These are phyloP conservation scores for Porphyrellus cyaneotinctus DNA, from an alignment of 768 basidiomycete species.

Conservation along the genomic window DNA sequence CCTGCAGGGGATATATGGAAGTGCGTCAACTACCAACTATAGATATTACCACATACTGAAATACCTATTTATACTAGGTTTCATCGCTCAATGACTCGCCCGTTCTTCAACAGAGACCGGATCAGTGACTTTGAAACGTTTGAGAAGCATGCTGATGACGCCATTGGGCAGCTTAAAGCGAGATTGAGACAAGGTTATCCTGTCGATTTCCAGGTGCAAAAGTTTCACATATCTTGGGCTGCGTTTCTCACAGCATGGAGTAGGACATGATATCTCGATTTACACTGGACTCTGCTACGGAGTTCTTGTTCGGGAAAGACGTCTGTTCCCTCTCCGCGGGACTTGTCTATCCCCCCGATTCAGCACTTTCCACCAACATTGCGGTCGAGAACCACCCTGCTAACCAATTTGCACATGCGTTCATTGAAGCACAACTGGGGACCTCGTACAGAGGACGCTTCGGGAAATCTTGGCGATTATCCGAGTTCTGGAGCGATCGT, in stretches of 20 bases:
- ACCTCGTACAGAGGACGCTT: constrained; percentile 37
- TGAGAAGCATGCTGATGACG: constrained; percentile 45
- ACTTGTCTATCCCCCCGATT: constrained; percentile 44
- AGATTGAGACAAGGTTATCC: constrained; percentile 46
- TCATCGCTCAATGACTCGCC: constrained; percentile 56
- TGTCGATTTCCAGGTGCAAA: constrained; percentile 51
- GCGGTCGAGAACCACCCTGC: constrained; percentile 31
- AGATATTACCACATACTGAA: not conserved
- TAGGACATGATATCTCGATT: constrained; percentile 54
- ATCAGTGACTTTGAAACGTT: constrained; percentile 55
- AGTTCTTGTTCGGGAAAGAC: constrained; percentile 52
- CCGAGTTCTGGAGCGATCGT: constrained; percentile 50
- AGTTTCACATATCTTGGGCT: not conserved
- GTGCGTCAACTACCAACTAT: constrained; percentile 24
- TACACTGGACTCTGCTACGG: constrained; percentile 56
- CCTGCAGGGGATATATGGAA: constrained; percentile 54
- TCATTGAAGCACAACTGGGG: constrained; percentile 44
- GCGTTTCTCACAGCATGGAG: not conserved
- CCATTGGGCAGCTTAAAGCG: constrained; percentile 41
- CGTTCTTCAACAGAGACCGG: constrained; percentile 54
- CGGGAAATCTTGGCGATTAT: constrained; percentile 47
- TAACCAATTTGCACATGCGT: constrained; percentile 44
- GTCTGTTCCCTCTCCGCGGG: constrained; percentile 46
- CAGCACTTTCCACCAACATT: constrained; percentile 4
- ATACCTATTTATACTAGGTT: constrained; percentile 34